Conservation (phyloP, 345 rosid species). For the Lepidium didymum region DNA sequence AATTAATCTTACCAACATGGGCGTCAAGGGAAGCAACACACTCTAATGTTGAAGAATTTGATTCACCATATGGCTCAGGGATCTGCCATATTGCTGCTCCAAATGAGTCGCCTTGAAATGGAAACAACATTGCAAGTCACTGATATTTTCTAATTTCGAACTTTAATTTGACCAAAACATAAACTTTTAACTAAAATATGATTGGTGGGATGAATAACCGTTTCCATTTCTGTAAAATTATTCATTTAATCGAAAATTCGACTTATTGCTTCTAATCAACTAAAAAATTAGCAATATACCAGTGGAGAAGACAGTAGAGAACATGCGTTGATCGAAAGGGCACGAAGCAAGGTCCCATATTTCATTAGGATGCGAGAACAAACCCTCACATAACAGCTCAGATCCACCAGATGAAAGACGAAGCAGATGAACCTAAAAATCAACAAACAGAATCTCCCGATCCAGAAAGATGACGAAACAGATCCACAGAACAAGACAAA, state of each 20-base stretch:
- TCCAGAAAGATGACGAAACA: neutral
- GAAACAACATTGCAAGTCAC: conserved; percentile 4
- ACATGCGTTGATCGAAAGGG: conserved; percentile 89
- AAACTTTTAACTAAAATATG: neutral
- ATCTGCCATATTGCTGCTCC: conserved; percentile 96
- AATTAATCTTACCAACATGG: conserved; percentile 63
- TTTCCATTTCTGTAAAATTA: neutral
- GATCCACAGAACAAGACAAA: neutral
- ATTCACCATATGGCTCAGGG: conserved; percentile 89
- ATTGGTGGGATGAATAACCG: neutral
- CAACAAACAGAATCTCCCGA: conserved; percentile 10
- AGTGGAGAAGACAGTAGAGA: conserved; percentile 73
- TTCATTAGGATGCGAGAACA: conserved; percentile 90
- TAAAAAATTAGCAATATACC: conserved; percentile 34
- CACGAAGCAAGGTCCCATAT: conserved; percentile 86
- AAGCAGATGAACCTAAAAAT: conserved; percentile 74
- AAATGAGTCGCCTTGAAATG: conserved; percentile 55
- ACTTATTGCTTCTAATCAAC: neutral
- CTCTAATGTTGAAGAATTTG: conserved; percentile 74
- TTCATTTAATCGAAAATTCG: neutral
- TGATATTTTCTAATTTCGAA: neutral
- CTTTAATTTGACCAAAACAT: neutral
- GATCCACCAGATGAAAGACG: conserved; percentile 80
- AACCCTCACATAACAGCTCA: conserved; percentile 79
- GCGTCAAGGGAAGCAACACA: conserved; percentile 67